Conservation (phyloP, 2,329 filamentous ascomycete species). For the Pseudogymnoascus sp. region DNA sequence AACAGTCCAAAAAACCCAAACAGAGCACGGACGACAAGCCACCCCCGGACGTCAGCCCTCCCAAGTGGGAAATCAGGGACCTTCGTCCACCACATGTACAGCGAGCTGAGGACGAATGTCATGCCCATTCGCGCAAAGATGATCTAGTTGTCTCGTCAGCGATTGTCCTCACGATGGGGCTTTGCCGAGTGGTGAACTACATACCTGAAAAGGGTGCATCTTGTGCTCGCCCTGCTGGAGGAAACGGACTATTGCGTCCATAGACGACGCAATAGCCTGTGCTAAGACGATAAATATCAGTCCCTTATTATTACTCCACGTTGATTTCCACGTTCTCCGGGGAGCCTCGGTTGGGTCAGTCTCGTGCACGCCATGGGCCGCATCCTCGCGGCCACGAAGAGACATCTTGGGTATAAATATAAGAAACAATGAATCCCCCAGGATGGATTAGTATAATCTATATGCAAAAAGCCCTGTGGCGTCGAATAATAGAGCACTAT, state of each 20-base stretch:
- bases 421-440: neutral
- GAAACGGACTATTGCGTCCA: constrained; percentile 75
- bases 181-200: neutral
- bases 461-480: neutral
- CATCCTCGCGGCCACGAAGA: neutral
- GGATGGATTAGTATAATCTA: neutral
- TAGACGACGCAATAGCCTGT: constrained; percentile 72
- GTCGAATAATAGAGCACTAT: neutral
- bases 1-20: constrained; percentile 71
- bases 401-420: neutral
- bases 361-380: neutral
- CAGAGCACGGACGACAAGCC: constrained; percentile 61
- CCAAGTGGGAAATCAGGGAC: constrained; percentile 68
- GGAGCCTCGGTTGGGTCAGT: neutral
- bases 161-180: neutral
- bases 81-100: constrained; percentile 66
- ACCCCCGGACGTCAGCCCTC: constrained; percentile 50
- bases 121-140: constrained; percentile 25
- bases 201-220: constrained; percentile 77
- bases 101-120: constrained; percentile 21
- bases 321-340: constrained; percentile 16
- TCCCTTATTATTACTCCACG: constrained; percentile 63
- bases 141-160: constrained; percentile 27
- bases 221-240: constrained; percentile 63
- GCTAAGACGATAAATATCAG: constrained; percentile 63